A percentile compares a stretch with the other conserved stretches of the same genome.
Conservation (phyloP, 306 rosid species). For the Purshia tridentata region DNA sequence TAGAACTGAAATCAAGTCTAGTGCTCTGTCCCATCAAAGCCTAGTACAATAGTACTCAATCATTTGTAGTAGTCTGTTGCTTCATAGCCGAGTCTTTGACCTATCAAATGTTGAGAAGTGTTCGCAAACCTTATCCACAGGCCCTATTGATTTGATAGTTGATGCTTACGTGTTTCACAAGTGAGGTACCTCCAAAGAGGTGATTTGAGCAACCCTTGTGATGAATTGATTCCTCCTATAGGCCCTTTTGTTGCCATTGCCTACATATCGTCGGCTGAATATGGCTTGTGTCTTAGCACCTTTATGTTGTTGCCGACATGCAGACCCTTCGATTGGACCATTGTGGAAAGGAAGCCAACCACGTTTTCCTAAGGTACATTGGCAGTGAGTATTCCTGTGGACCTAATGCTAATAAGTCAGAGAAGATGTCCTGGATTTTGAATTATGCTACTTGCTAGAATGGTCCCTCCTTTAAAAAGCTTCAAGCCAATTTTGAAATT, state of each 20-base stretch:
- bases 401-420: neutral
- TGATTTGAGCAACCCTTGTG: neutral
- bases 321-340: neutral
- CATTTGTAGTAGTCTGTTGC: neutral
- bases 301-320: neutral
- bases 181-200: conserved; percentile 13
- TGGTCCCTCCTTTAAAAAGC: conserved; percentile 3
- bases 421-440: neutral
- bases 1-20: neutral
- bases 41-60: neutral
- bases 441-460: conserved; percentile 8
- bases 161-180: neutral
- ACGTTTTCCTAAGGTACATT: neutral
- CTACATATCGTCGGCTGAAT: conserved; percentile 8
- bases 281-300: neutral
- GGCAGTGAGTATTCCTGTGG: neutral
- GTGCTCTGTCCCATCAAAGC: neutral
- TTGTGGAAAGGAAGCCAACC: conserved; percentile 6
- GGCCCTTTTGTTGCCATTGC: conserved; percentile 10
- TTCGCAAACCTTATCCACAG: neutral
- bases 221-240: conserved; percentile 8
- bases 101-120: neutral
- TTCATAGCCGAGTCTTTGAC: neutral
- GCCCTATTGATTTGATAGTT: neutral
- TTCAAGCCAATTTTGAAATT: conserved; percentile 9